Evolutionary conservation across 129 eudicot species (phyloP).

Genomic region (Flaveria sonorensis): DNA sequence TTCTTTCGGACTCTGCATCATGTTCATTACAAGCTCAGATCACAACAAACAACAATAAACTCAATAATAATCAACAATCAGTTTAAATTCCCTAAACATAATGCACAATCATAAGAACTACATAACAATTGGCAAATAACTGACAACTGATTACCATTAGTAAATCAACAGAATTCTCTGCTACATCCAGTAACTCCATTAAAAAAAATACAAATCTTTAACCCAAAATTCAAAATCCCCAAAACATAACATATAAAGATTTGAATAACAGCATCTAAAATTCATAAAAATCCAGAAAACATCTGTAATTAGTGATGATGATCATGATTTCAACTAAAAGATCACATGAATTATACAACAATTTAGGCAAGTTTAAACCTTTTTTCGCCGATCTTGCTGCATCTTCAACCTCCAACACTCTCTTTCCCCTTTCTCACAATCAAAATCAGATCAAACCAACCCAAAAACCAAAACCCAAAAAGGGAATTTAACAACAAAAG

Average conservation of each 20-base stretch:
- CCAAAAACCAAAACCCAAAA: background rate
- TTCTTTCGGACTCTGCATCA: slow-evolving; percentile 63
- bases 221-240: background rate
- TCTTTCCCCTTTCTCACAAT: slow-evolving; percentile 8
- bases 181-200: background rate
- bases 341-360: background rate
- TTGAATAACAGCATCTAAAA: slow-evolving; percentile 18
- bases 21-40: slow-evolving; percentile 11
- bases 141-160: background rate
- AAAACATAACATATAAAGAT: background rate
- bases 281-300: background rate
- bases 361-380: slow-evolving; percentile 40
- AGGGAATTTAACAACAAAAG: background rate
- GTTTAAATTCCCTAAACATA: background rate
- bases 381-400: slow-evolving; percentile 73
- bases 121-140: no score
- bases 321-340: background rate
- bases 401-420: slow-evolving; percentile 31
- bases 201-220: no score
- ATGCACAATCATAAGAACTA: background rate
- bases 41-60: background rate
- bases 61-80: background rate
- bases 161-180: background rate
- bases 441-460: slow-evolving; percentile 17
- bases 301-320: background rate